These are phyloP conservation scores for Begonia loranthoides DNA, from an alignment of 306 rosid genomes.

Conservation along the genomic window DNA sequence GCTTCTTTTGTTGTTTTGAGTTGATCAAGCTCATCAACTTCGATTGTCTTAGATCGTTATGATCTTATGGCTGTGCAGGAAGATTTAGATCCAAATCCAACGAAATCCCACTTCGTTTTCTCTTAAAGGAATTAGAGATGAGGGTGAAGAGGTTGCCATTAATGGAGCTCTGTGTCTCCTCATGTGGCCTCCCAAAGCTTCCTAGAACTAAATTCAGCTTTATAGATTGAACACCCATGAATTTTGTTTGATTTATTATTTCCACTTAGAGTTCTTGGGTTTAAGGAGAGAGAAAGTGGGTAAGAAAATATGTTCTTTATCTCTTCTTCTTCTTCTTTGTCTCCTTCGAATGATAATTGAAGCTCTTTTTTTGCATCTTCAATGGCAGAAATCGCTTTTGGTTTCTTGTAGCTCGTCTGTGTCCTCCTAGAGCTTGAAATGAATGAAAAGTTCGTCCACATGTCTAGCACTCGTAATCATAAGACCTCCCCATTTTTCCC, in stretches of 20 bases:
- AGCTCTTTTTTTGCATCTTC: slow-evolving; percentile 16
- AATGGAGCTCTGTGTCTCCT: slow-evolving; percentile 35
- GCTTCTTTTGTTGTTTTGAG: slow-evolving; percentile 31
- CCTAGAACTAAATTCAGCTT: too few species aligned
- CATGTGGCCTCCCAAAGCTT: too few species aligned
- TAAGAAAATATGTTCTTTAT: slow-evolving; percentile 19
- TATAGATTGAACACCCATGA: too few species aligned
- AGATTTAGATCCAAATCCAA: too few species aligned
- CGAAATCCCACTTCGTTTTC: slow-evolving; percentile 28
- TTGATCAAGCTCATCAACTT: too few species aligned
- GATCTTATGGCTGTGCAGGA: too few species aligned
- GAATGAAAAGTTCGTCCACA: too few species aligned
- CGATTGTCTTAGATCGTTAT: too few species aligned
- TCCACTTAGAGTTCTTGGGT: slow-evolving; percentile 14
- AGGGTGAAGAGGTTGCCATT: slow-evolving; percentile 17
- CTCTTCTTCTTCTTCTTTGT: slow-evolving; percentile 27
- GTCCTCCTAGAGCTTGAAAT: too few species aligned
- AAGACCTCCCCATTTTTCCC: slow-evolving; percentile 21
- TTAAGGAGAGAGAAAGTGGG: slow-evolving; percentile 24
- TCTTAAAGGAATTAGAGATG: slow-evolving; percentile 40
- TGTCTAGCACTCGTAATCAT: too few species aligned
- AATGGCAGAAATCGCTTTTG: slow-evolving; percentile 14
- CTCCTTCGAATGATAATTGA: slow-evolving; percentile 19
- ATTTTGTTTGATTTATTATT: too few species aligned
- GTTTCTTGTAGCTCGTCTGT: too few species aligned